A percentile compares a stretch with the other conserved stretches of the same genome.
These are phyloP conservation scores for Coemansia brasiliensis DNA, from an alignment of 192 early-diverging fungal species.

Conservation along the genomic window DNA sequence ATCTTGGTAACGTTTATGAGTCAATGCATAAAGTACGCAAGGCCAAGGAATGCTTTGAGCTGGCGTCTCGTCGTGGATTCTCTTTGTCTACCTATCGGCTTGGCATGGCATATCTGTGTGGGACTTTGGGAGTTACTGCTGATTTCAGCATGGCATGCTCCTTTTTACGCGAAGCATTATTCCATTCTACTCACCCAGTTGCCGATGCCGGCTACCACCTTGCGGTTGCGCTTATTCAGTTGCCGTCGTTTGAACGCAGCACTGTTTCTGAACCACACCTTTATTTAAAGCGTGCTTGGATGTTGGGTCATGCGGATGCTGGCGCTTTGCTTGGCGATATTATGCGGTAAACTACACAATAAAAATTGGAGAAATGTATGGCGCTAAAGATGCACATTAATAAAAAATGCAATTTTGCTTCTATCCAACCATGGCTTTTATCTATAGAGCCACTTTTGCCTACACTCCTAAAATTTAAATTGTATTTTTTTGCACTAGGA, in stretches of 20 bases:
- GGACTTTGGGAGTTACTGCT: conserved; percentile 39
- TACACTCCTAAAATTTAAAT: neutral
- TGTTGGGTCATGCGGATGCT: conserved; percentile 41
- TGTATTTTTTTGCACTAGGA: neutral
- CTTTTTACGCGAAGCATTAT: conserved; percentile 46
- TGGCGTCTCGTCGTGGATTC: conserved; percentile 39
- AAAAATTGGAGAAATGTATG: too few species aligned
- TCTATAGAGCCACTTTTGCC: conserved; percentile 5
- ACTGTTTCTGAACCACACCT: conserved; percentile 45
- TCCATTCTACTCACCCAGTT: conserved; percentile 50
- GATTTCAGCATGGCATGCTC: conserved; percentile 55
- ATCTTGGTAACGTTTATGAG: conserved; percentile 39
- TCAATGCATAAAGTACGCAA: conserved; percentile 26
- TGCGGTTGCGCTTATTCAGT: conserved; percentile 49
- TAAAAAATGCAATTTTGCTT: neutral
- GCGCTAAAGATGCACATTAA: conserved; percentile 1
- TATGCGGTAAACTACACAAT: conserved; percentile 22
- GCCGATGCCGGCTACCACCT: conserved; percentile 51
- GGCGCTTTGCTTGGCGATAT: conserved; percentile 48
- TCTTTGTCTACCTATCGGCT: conserved; percentile 44
- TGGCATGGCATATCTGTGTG: conserved; percentile 52
- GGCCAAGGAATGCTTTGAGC: conserved; percentile 45
- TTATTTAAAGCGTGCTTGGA: conserved; percentile 51
- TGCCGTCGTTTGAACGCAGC: conserved; percentile 43
- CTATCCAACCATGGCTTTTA: neutral